Evolutionary conservation across 306 rosid species (phyloP), one percentile per base, ranked within the genome.

Genomic region (Vachellia collinsii): DNA sequence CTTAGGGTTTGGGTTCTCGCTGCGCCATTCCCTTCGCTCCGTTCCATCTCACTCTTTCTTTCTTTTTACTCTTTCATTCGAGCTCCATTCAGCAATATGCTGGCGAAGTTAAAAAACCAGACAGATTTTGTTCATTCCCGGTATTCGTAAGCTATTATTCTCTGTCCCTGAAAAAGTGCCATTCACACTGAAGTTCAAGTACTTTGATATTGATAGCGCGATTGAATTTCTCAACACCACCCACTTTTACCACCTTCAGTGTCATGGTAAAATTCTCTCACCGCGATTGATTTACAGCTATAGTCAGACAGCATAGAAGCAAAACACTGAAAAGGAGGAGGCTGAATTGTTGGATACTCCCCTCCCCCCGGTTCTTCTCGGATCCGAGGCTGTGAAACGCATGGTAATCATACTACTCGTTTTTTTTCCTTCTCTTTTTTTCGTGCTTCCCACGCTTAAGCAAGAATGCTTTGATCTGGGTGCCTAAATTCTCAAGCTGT

Each of bases 391-490:
- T 37, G n/a, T 70, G 41, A 19, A 73, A 50, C 65, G 53, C 78
- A 54, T 74, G 68, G 68, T 75, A 39, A 58, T 54, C 14, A 74
- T 41, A 42, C 42, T 58, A 20, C 25, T 59, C 68, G 8, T 25
- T 64, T 20, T 12, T 56, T 11, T 73, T 12, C 44, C 37, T 72
- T 51, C 64, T 51, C 34, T 34, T 19, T 72, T 72, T 71, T 46
- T 46, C 4, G 47, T 72, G 41, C 77, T 83, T 86, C n/a, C 86
- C 89, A 88, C 85, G 87, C 77, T 90, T 87, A 87, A 91, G 71
- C 88, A 70, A 87, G 83, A 84, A 88, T 10, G 87, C 88, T 50
- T 87, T 87, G 48, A 73, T 53, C 36, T 56, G 83, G 86, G 56
- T 80, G 81, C 67, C 81, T 76, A 53, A 87, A 84, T 67, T 77